A percentile compares a stretch with the other conserved stretches of the same genome.
phyloP scores from a whole-genome alignment of 495 filamentous ascomycete genomes.

The Aspergillus egyptiacus region DNA sequence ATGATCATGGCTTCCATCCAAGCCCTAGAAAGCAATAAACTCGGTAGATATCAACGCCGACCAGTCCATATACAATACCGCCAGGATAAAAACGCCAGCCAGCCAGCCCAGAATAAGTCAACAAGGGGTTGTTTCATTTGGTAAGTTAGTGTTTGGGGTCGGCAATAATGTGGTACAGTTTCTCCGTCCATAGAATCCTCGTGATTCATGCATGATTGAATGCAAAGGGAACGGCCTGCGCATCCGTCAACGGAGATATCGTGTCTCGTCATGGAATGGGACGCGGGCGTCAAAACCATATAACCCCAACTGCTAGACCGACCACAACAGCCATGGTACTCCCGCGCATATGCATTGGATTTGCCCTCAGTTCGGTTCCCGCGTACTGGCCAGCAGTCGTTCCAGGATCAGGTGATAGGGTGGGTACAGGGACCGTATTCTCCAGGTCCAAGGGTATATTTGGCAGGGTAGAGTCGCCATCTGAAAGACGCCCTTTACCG shows the following conservation, averaged over 20 bases:
- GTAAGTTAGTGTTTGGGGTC: not conserved
- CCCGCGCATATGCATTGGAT: constrained; percentile 29
- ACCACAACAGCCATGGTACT: constrained; percentile 43
- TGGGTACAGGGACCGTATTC: not conserved
- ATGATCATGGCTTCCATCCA: not conserved
- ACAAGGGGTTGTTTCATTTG: not conserved
- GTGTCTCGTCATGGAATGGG: not conserved
- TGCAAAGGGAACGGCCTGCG: not conserved
- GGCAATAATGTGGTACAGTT: not conserved
- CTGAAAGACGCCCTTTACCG: not conserved
- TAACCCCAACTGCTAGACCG: constrained; percentile 35
- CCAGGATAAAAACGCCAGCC: not conserved
- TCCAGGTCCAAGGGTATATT: not conserved
- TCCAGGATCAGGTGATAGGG: constrained; percentile 2
- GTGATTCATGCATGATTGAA: not conserved
- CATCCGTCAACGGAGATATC: not conserved
- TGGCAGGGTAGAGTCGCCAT: not conserved
- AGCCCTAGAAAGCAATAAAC: constrained; percentile 3
- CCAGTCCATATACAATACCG: constrained; percentile 1
- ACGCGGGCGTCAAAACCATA: constrained; percentile 32
- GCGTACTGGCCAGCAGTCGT: constrained; percentile 23
- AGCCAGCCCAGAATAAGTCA: not conserved
- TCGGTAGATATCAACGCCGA: not conserved
- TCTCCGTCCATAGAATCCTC: not conserved
- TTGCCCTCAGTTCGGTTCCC: constrained; percentile 22